Conservation (phyloP, 805 yeast genomes). For the Dipodascus albidus region DNA sequence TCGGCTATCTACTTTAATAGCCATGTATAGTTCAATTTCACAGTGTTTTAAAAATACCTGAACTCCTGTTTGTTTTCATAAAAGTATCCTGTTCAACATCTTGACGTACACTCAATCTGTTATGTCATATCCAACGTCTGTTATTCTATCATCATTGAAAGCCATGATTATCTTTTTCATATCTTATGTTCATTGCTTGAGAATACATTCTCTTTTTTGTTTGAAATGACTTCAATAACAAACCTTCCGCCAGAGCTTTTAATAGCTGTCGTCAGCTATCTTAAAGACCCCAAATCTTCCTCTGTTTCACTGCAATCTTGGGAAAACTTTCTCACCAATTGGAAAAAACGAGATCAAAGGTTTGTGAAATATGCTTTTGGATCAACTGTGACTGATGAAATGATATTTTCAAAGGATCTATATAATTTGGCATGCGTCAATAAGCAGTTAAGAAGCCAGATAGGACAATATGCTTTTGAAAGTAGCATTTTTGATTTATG, state of each 20-base stretch:
- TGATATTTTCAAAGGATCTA: constrained; percentile 44
- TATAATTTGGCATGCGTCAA: constrained; percentile 42
- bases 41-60: too few relatives aligned
- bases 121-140: too few relatives aligned
- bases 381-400: constrained; percentile 26
- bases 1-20: too few relatives aligned
- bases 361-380: neutral
- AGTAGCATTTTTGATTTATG: constrained; percentile 33
- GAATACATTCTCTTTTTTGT: too few relatives aligned
- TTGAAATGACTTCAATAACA: constrained; percentile 53
- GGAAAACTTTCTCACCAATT: neutral
- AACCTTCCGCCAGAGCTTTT: constrained; percentile 47
- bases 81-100: too few relatives aligned
- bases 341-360: neutral
- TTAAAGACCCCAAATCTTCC: constrained; percentile 66
- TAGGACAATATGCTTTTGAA: constrained; percentile 66
- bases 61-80: too few relatives aligned
- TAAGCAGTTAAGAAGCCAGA: constrained; percentile 30
- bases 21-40: too few relatives aligned
- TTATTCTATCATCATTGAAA: too few relatives aligned
- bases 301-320: constrained; percentile 32
- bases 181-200: too few relatives aligned
- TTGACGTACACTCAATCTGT: too few relatives aligned
- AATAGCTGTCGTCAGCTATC: constrained; percentile 44
- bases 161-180: too few relatives aligned